Conservation (phyloP, 495 filamentous ascomycete species). For the Cercophora newfieldiana region DNA sequence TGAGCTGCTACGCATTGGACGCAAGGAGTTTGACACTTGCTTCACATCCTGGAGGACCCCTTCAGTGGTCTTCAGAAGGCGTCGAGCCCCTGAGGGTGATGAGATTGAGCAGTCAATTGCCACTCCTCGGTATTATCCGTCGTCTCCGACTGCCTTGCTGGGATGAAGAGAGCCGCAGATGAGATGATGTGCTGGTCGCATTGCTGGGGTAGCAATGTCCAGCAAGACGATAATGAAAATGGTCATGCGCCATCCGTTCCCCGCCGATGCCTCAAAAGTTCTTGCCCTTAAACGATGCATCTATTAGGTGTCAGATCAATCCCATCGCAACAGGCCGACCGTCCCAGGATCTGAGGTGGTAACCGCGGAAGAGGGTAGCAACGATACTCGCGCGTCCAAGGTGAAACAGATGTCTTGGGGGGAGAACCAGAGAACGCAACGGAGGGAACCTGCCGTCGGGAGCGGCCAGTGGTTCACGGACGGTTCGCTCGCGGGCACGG, state of each 20-base stretch:
- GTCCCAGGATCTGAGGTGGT: constrained; percentile 29
- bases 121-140: background rate
- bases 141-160: background rate
- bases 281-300: background rate
- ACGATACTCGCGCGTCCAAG: background rate
- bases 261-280: background rate
- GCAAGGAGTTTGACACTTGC: no score
- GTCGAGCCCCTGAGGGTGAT: no score
- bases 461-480: background rate
- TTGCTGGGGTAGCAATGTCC: background rate
- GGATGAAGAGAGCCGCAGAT: background rate
- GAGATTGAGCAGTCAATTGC: no score
- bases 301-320: constrained; percentile 8
- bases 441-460: background rate
- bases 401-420: background rate
- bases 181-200: background rate
- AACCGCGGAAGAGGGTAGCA: constrained; percentile 25
- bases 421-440: background rate
- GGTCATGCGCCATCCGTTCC: background rate
- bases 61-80: no score
- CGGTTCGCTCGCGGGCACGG: background rate
- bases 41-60: no score
- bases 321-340: constrained; percentile 5
- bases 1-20: no score
- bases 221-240: background rate